A percentile compares a stretch with the other conserved stretches of the same genome.
These are phyloP conservation scores for Phytopythium kandeliae DNA, from an alignment of 352 stramenopile species.

Conservation along the genomic window DNA sequence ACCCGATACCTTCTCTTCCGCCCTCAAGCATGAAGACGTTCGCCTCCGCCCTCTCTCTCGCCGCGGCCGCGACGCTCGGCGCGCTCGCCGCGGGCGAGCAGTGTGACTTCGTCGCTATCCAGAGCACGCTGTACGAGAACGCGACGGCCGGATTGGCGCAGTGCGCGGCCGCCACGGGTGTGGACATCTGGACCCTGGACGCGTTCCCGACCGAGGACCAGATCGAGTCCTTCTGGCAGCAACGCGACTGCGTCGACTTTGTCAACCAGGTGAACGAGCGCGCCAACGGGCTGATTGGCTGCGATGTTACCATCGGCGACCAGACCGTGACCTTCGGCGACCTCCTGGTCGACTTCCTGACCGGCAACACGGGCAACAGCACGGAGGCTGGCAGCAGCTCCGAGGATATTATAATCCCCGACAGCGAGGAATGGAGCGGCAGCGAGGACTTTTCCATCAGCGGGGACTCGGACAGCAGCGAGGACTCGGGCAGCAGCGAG, in stretches of 20 bases:
- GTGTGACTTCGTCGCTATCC: slow-evolving; percentile 46
- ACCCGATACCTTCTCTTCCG: too few species aligned
- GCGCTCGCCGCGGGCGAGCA: not conserved
- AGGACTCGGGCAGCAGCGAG: not conserved
- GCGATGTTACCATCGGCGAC: slow-evolving; percentile 30
- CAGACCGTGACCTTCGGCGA: slow-evolving; percentile 28
- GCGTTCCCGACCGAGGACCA: slow-evolving; percentile 38
- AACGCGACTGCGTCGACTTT: slow-evolving; percentile 54
- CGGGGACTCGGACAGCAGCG: slow-evolving; percentile 6
- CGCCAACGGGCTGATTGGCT: slow-evolving; percentile 53
- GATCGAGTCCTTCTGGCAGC: slow-evolving; percentile 34
- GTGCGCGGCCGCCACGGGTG: slow-evolving; percentile 23
- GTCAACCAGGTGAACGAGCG: slow-evolving; percentile 63
- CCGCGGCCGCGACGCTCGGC: not conserved
- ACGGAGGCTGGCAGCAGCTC: slow-evolving; percentile 21
- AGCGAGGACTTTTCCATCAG: slow-evolving; percentile 3
- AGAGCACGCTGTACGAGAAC: slow-evolving; percentile 43
- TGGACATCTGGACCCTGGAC: slow-evolving; percentile 40
- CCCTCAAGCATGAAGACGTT: not conserved
- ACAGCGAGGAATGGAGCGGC: slow-evolving; percentile 22
- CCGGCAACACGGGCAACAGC: slow-evolving; percentile 55
- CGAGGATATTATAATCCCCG: slow-evolving; percentile 10
- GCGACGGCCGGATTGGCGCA: slow-evolving; percentile 30
- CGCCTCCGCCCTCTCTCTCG: not conserved
- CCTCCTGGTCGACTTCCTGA: slow-evolving; percentile 45